Percentiles rank a stretch among this genome's conserved stretches.
Conservation (phyloP, 2,329 filamentous ascomycete genomes). For the Aspergillus sclerotialis region DNA sequence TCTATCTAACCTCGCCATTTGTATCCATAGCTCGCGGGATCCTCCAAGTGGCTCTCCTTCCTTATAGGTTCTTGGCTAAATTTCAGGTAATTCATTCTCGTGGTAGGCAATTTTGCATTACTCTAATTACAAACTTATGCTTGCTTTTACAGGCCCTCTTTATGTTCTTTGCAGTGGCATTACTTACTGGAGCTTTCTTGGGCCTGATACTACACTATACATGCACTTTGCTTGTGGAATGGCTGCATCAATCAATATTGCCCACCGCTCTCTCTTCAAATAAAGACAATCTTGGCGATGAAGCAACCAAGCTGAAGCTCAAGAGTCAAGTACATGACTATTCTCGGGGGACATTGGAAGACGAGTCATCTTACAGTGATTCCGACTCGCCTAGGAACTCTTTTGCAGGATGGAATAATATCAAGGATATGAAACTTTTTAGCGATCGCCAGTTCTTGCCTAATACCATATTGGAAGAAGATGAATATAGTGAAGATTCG, state of each 20-base stretch:
- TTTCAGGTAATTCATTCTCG: conserved; percentile 45
- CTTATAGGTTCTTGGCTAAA: conserved; percentile 44
- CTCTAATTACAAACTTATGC: conserved; percentile 9
- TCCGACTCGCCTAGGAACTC: background rate
- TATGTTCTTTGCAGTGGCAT: conserved; percentile 59
- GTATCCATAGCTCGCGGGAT: conserved; percentile 41
- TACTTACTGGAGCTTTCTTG: conserved; percentile 57
- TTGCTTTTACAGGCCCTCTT: conserved; percentile 29
- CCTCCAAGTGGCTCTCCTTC: conserved; percentile 38
- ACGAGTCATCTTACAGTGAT: conserved; percentile 1
- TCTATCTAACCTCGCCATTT: conserved; percentile 40
- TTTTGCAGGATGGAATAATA: conserved; percentile 1
- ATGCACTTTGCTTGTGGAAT: conserved; percentile 49
- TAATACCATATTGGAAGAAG: conserved; percentile 26
- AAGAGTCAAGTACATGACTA: conserved; percentile 10
- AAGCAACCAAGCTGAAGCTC: conserved; percentile 6
- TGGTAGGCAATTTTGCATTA: conserved; percentile 8
- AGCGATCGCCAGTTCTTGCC: conserved; percentile 9
- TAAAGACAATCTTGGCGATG: background rate
- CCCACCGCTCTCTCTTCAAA: conserved; percentile 13
- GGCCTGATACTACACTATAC: conserved; percentile 55
- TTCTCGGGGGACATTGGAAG: conserved; percentile 7
- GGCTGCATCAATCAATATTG: conserved; percentile 41
- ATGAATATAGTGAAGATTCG: conserved; percentile 19
- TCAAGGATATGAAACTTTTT: background rate